Conservation (phyloP, 257 asterid species). For the Solanum paucissectum region DNA sequence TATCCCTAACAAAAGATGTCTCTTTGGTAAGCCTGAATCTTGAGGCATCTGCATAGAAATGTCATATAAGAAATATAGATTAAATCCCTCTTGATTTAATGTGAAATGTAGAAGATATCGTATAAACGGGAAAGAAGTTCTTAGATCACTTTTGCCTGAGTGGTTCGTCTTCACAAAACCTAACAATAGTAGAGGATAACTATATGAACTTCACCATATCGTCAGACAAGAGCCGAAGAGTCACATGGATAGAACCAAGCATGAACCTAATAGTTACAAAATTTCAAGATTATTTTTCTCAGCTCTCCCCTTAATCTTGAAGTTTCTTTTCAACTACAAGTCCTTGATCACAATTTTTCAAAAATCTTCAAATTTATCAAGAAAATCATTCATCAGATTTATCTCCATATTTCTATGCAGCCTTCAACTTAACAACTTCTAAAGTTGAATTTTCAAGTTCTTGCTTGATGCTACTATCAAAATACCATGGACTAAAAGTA, state of each 20-base stretch:
- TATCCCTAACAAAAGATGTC: slow-evolving; percentile 84
- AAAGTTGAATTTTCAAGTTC: not conserved
- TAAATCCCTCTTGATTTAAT: not conserved
- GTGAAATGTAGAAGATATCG: not conserved
- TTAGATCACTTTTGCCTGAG: not conserved
- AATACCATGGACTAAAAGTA: not conserved
- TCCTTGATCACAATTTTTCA: not conserved
- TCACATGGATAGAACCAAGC: not conserved
- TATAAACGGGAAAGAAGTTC: not conserved
- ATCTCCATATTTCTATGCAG: slow-evolving; percentile 19
- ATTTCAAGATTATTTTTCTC: not conserved
- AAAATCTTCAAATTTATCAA: slow-evolving; percentile 23
- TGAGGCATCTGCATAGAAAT: slow-evolving; percentile 42
- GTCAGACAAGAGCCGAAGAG: not conserved
- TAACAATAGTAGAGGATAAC: not conserved
- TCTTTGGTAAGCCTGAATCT: slow-evolving; percentile 91
- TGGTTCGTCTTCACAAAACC: not conserved
- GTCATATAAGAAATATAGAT: not conserved
- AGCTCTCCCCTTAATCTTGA: not conserved
- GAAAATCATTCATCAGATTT: slow-evolving; percentile 78
- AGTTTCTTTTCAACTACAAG: not conserved
- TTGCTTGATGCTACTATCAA: not conserved
- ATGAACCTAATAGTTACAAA: not conserved
- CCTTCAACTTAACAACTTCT: not conserved
- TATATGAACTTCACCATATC: not conserved